Base-by-base conservation (phyloP, 2,329 filamentous ascomycete genomes). In the Fusarium papillatum region DNA sequence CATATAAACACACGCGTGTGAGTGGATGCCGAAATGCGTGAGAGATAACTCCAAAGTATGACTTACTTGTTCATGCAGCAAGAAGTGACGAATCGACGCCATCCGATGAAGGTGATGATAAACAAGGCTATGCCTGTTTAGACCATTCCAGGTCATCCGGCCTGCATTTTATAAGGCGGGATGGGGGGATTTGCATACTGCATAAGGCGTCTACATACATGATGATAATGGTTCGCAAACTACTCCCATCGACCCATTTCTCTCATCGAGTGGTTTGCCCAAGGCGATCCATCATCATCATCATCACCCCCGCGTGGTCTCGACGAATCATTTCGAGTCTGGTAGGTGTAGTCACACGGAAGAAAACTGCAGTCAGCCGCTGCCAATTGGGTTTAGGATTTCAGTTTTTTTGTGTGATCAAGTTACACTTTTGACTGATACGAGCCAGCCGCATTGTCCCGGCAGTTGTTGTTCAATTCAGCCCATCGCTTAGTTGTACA, bases 101-200 rank as follows among this genome's bases (percentile, higher is more conserved):
- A 36, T 61, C 48, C 31, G 38, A 41, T 22, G 16, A 43, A 61
- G n/a, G 69, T 22, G 61, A 70, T 29, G 24, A 26, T 75, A 72
- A 76, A 76, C 72, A 73, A 70, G 48, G 22, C 71, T 63, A 72
- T 78, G 13, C 68, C 65, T 36, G 16, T 73, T 75, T 73, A 43
- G 66, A 46, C 8, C 29, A 55, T 38, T 62, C 61, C 69, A 62
- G 64, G 69, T 75, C 73, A 75, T 46, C 66, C 41, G 65, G 53
- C 53, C 53, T 57, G 53, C 53, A 57, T 57, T 53, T 57, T 55
- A n/a, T 57, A 57, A 57, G 53, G 53, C 53, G 53, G 53, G 19
- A 22, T 16, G 14, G 26, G n/a, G 31, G 50, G 17, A 53, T 29
- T 36, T 63, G 53, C 72, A 60, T 46, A 38, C 36, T 24, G 50